These are phyloP conservation scores for Pythium periplocum DNA, from an alignment of 352 stramenopile species.

Conservation along the genomic window DNA sequence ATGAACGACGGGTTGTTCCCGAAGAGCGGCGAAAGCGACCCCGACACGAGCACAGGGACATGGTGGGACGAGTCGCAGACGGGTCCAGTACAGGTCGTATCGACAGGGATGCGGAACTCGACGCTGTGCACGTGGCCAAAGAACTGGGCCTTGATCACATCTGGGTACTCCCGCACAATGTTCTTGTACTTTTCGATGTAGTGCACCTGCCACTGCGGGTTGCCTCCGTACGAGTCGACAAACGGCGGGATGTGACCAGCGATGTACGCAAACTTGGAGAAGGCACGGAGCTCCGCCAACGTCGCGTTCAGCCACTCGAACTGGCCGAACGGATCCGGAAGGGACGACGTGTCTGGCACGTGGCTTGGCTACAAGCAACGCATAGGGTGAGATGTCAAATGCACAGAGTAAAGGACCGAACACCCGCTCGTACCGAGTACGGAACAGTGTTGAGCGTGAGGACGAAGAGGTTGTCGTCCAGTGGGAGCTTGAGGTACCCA, in stretches of 20 bases:
- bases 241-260: constrained; percentile 89
- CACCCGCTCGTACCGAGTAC: constrained; percentile 46
- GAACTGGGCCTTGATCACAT: constrained; percentile 79
- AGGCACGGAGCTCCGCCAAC: constrained; percentile 36
- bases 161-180: constrained; percentile 54
- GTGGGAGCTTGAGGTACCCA: constrained; percentile 57
- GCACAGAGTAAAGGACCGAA: neutral
- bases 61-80: constrained; percentile 16
- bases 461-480: constrained; percentile 60
- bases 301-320: constrained; percentile 86
- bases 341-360: constrained; percentile 55
- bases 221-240: constrained; percentile 80
- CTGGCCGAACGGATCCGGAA: constrained; percentile 85
- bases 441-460: constrained; percentile 79
- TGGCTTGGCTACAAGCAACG: constrained; percentile 46
- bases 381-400: neutral
- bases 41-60: constrained; percentile 66
- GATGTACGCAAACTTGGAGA: constrained; percentile 72
- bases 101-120: constrained; percentile 74
- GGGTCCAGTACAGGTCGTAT: constrained; percentile 20
- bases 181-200: constrained; percentile 83
- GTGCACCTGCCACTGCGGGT: constrained; percentile 78
- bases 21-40: constrained; percentile 87
- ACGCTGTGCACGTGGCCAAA: constrained; percentile 92
- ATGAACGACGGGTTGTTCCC: constrained; percentile 90